These are phyloP conservation scores for Pholiota molesta DNA, from an alignment of 768 basidiomycete species.

Conservation along the genomic window DNA sequence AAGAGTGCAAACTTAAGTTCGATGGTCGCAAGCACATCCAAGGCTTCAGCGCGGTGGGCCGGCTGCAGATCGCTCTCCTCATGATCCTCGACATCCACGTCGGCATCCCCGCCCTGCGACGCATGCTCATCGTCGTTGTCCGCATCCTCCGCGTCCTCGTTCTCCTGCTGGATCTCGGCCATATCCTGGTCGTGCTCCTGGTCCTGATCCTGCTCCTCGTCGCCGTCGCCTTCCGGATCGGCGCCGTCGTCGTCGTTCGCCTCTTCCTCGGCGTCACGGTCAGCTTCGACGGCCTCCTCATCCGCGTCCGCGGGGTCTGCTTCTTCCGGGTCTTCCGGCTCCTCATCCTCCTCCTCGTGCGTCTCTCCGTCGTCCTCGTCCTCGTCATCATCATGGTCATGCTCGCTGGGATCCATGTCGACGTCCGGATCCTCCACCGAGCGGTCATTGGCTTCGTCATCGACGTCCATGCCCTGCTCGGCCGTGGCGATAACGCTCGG, in stretches of 20 bases:
- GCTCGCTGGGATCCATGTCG: slow-evolving; percentile 18
- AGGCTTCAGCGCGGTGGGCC: slow-evolving; percentile 82
- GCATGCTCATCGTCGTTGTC: slow-evolving; percentile 30
- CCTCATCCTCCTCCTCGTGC: slow-evolving; percentile 18
- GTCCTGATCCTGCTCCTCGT: slow-evolving; percentile 26
- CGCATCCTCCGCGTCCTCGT: slow-evolving; percentile 37
- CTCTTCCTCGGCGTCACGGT: slow-evolving; percentile 29
- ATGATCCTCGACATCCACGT: slow-evolving; percentile 35
- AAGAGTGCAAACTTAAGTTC: slow-evolving; percentile 92
- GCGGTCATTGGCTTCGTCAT: slow-evolving; percentile 20
- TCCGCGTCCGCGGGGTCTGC: slow-evolving; percentile 19
- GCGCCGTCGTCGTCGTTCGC: slow-evolving; percentile 23
- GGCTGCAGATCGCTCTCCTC: slow-evolving; percentile 68
- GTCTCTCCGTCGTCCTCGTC: slow-evolving; percentile 17
- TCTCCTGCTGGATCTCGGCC: slow-evolving; percentile 30
- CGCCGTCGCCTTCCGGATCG: slow-evolving; percentile 32
- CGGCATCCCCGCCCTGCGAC: slow-evolving; percentile 22
- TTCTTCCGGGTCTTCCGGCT: slow-evolving; percentile 11
- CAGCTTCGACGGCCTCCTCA: slow-evolving; percentile 28
- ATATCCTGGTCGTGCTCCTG: slow-evolving; percentile 27
- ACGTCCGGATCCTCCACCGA: slow-evolving; percentile 19
- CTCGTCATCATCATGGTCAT: slow-evolving; percentile 21
- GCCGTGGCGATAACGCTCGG: not conserved
- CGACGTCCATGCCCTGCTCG: slow-evolving; percentile 18
- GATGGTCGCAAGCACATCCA: slow-evolving; percentile 86